Conservation (phyloP, 2,329 filamentous ascomycete genomes). For the Trichoderma hamatum region DNA sequence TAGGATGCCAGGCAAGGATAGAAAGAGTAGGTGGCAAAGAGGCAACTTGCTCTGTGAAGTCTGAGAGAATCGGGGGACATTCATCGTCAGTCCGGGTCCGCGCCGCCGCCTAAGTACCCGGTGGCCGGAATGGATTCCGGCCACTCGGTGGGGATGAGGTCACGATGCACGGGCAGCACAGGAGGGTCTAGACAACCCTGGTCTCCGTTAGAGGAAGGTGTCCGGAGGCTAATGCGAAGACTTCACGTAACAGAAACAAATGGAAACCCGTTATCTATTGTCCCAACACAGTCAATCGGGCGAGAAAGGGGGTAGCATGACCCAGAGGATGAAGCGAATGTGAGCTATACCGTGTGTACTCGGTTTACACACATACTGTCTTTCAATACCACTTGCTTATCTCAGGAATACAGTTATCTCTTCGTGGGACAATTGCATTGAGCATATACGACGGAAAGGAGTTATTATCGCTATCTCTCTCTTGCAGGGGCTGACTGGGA, state of each 20-base stretch:
- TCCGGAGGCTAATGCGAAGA: conserved; percentile 25
- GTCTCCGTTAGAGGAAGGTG: conserved; percentile 29
- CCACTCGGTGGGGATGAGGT: conserved; percentile 40
- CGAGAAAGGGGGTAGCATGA: conserved; percentile 16
- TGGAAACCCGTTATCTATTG: conserved; percentile 8
- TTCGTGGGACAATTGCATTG: not conserved
- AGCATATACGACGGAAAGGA: not conserved
- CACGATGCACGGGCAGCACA: conserved; percentile 31
- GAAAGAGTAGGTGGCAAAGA: conserved; percentile 15
- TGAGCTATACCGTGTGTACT: not conserved
- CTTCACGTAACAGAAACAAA: conserved; percentile 36
- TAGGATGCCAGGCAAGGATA: conserved; percentile 12
- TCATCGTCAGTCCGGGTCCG: conserved; percentile 32
- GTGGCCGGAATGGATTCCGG: conserved; percentile 55
- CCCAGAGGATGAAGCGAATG: not conserved
- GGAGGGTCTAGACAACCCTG: conserved; percentile 29
- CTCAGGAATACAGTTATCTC: not conserved
- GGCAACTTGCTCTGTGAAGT: not conserved
- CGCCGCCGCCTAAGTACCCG: conserved; percentile 49
- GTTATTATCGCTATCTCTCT: not conserved
- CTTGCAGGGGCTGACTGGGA: not conserved
- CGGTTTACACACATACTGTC: not conserved
- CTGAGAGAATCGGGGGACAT: conserved; percentile 16
- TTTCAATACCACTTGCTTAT: not conserved
- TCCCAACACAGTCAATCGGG: not conserved